phyloP scores from a whole-genome alignment of 2,329 filamentous ascomycete species.

The Venturia nashicola region DNA sequence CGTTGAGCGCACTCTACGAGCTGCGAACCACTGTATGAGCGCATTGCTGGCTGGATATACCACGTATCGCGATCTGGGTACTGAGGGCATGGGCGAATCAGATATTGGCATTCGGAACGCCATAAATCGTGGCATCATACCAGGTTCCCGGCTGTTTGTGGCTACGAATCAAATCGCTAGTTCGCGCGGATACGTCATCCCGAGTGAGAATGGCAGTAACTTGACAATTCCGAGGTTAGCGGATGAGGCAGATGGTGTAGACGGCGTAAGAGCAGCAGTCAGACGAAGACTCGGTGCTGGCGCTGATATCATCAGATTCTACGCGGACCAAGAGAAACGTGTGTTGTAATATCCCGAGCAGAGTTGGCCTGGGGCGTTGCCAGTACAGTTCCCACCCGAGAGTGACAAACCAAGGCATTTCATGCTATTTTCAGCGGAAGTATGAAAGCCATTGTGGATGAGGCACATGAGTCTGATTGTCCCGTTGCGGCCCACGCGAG shows the following conservation, averaged over 20 bases:
- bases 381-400: slow-evolving; percentile 11
- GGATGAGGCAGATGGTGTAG: slow-evolving; percentile 29
- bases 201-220: neutral
- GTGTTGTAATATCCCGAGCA: slow-evolving; percentile 16
- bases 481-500: slow-evolving; percentile 20
- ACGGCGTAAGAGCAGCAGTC: slow-evolving; percentile 25
- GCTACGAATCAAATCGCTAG: neutral
- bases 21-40: neutral
- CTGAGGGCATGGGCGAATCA: neutral
- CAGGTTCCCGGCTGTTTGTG: neutral
- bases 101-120: neutral
- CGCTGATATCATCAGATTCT: slow-evolving; percentile 22
- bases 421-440: neutral
- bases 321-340: slow-evolving; percentile 20
- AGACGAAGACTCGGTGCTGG: slow-evolving; percentile 19
- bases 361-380: slow-evolving; percentile 15
- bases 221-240: neutral
- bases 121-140: neutral
- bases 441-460: slow-evolving; percentile 17
- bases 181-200: neutral
- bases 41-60: slow-evolving; percentile 1
- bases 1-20: neutral
- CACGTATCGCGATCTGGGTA: neutral
- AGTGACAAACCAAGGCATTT: neutral
- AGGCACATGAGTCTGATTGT: slow-evolving; percentile 16